Evolutionary conservation across 116 monocot species (phyloP).

Genomic region (Posidonia oceanica): DNA sequence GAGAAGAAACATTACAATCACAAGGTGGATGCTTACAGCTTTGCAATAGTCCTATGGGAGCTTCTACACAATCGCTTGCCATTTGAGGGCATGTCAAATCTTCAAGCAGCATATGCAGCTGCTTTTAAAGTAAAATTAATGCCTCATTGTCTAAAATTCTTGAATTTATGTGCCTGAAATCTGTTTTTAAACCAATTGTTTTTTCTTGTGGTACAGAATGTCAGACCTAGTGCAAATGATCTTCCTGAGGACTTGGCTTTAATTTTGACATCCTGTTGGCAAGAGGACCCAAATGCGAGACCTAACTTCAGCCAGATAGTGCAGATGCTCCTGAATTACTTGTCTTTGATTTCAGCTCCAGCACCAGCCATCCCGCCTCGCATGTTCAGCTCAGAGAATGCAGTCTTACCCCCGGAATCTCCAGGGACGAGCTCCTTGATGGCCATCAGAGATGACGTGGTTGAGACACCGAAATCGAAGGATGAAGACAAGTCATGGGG

Average conservation of each 20-base stretch:
- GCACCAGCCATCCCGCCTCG: slow-evolving; percentile 32
- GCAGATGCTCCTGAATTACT: slow-evolving; percentile 75
- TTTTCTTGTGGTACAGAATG: slow-evolving; percentile 35
- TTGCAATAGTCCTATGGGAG: slow-evolving; percentile 75
- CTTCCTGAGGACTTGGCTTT: slow-evolving; percentile 55
- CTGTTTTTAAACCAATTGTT: not conserved
- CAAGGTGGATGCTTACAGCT: slow-evolving; percentile 80
- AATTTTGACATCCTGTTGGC: slow-evolving; percentile 86
- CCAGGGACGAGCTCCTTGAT: slow-evolving; percentile 90
- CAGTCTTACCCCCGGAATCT: slow-evolving; percentile 79
- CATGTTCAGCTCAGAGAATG: slow-evolving; percentile 60
- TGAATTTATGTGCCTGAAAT: not conserved
- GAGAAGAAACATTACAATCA: slow-evolving; percentile 95
- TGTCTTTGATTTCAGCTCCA: slow-evolving; percentile 39
- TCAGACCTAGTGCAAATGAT: slow-evolving; percentile 73
- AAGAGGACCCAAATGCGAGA: slow-evolving; percentile 72
- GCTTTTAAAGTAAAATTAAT: slow-evolving; percentile 53
- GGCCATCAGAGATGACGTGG: slow-evolving; percentile 55
- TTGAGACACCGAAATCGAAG: slow-evolving; percentile 30
- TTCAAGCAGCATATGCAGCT: slow-evolving; percentile 83
- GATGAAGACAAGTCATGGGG: slow-evolving; percentile 34
- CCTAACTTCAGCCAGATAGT: slow-evolving; percentile 87
- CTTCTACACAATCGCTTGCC: slow-evolving; percentile 58
- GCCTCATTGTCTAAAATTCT: not conserved
- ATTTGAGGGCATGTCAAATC: slow-evolving; percentile 83